Base-by-base conservation (phyloP, 495 filamentous ascomycete genomes). In the Neurospora sp. region DNA sequence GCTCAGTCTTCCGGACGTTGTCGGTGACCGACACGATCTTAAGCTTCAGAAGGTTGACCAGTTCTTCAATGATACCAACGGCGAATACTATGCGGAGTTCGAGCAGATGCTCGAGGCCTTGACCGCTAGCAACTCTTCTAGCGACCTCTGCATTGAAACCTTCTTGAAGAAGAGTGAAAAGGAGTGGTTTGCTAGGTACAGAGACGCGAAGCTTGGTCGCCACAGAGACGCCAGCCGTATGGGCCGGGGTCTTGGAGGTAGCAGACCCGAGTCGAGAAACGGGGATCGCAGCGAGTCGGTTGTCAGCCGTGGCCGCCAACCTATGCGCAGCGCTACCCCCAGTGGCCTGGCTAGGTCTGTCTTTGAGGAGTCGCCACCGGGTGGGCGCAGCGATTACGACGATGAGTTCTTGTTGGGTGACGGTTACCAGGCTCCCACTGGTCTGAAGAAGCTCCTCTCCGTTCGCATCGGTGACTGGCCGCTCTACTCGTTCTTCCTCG, bases 401-500 rank as follows among this genome's bases (percentile, higher is more conserved):
- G 82, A 83, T 43, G 88, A 92, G 74, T 93, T 92, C 77, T 78
- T 89, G 73, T 84, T 93, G 38, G 89, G 90, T 17, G 82, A 84
- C 17, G 85, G 89, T 71, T 93, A 92, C 79, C 82, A 88, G 62
- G 89, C 91, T 38, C 91, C 91, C 4, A 89, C 85, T 4, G 90
- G 91, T 0, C 73, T 93, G 19, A 88, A 85, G 75, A 89, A 87
- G 78, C 39, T 83, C 39, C 71, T 87, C 17, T 82, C 82, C 38
- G 80, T 83, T 74, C 78, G 79, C n/a, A 72, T 82, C 48, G 81
- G 81, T 21, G 89, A 91, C 75, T 94, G 92, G 92, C 92, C 92
- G 0, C 74, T 93, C 9, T 94, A 94, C 80, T 88, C 90, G 6
- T 85, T 94, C 72, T 82, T 93, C 48, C 83, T 92, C 21, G 90